Evolutionary conservation across 352 stramenopile genomes (phyloP).

Genomic region (Globisporangium splendens): DNA sequence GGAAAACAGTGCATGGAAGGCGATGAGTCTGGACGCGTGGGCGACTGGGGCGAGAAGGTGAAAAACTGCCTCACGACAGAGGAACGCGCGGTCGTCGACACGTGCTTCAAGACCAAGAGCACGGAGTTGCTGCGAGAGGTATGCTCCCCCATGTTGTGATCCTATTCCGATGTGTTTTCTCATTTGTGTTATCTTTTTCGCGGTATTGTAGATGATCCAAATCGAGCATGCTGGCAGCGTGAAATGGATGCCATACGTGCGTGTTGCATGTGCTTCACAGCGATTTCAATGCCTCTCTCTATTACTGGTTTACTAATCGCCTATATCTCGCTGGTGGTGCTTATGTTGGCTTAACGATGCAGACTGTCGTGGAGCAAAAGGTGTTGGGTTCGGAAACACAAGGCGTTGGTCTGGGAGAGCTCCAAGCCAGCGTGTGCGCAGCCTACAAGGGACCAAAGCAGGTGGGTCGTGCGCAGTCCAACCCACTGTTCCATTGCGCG

Average conservation of each 20-base stretch:
- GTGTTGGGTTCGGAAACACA: constrained; percentile 55
- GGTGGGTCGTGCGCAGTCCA: background rate
- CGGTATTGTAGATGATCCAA: constrained; percentile 48
- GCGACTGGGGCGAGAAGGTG: constrained; percentile 70
- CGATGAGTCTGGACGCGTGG: constrained; percentile 61
- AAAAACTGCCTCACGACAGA: constrained; percentile 65
- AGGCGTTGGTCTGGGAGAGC: constrained; percentile 55
- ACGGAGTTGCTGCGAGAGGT: constrained; percentile 52
- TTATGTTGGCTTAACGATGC: background rate
- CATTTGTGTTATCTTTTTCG: background rate
- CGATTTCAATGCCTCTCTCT: background rate
- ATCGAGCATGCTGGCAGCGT: constrained; percentile 44
- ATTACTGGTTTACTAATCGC: no score
- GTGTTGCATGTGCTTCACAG: background rate
- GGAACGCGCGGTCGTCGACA: constrained; percentile 44
- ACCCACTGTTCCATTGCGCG: no score
- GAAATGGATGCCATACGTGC: constrained; percentile 77
- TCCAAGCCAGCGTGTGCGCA: constrained; percentile 56
- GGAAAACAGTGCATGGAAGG: constrained; percentile 62
- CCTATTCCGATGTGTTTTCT: background rate
- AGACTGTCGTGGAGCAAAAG: constrained; percentile 62
- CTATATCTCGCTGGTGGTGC: background rate
- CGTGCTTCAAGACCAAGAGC: constrained; percentile 62
- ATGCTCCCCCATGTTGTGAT: no score
- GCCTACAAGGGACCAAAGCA: constrained; percentile 63